Percentiles rank a stretch among this genome's conserved stretches.
These are phyloP conservation scores for Tripterygium wilfordii DNA, from an alignment of 177 flowering plant genomes.

Conservation along the genomic window DNA sequence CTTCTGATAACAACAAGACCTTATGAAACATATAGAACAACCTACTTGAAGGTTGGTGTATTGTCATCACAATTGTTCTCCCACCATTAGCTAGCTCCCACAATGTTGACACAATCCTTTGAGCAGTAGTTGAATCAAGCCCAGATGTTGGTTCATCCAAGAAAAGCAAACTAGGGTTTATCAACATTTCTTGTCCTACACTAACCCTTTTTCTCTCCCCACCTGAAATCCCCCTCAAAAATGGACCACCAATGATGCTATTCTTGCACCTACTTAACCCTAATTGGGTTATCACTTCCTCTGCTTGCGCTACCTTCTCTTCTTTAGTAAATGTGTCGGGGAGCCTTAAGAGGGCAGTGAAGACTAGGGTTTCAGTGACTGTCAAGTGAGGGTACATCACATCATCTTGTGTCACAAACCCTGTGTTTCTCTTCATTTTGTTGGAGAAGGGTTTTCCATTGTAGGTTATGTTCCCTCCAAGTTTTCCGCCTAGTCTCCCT, in stretches of 20 bases:
- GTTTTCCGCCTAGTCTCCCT: constrained; percentile 42
- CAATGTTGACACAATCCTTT: constrained; percentile 52
- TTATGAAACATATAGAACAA: constrained; percentile 73
- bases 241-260: constrained; percentile 36
- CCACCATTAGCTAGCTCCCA: constrained; percentile 54
- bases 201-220: constrained; percentile 54
- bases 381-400: constrained; percentile 65
- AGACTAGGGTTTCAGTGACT: constrained; percentile 63
- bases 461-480: constrained; percentile 51
- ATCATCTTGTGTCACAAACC: constrained; percentile 79
- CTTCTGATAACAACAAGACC: constrained; percentile 66
- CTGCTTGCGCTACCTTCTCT: constrained; percentile 48
- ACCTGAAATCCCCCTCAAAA: constrained; percentile 44
- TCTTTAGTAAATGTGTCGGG: constrained; percentile 36
- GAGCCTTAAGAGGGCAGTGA: constrained; percentile 60
- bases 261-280: constrained; percentile 51
- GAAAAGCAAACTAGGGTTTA: constrained; percentile 67
- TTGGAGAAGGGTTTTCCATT: constrained; percentile 45
- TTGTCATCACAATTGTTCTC: constrained; percentile 58
- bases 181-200: constrained; percentile 74
- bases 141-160: constrained; percentile 88
- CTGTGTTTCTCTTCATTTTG: constrained; percentile 41
- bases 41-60: constrained; percentile 84
- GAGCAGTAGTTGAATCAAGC: constrained; percentile 74
- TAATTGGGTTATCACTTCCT: constrained; percentile 44